Percentiles rank a stretch among this genome's conserved stretches.
These are phyloP conservation scores for Ceratocystis harringtonii DNA, from an alignment of 2,329 filamentous ascomycete genomes.

Conservation along the genomic window DNA sequence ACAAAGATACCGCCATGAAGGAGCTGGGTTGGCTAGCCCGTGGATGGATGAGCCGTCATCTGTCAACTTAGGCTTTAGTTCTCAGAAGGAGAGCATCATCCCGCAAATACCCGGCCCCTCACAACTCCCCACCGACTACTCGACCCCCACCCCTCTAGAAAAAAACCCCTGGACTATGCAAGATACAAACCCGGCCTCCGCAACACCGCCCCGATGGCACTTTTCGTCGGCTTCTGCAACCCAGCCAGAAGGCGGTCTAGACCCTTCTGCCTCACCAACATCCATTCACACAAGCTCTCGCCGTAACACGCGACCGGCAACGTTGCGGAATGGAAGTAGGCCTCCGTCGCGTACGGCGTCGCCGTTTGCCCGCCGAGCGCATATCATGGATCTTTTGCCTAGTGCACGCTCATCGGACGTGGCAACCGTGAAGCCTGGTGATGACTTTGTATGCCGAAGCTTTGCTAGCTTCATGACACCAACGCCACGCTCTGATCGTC, in stretches of 20 bases:
- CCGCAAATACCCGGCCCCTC: conserved; percentile 14
- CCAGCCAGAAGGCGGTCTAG: neutral
- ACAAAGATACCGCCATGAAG: neutral
- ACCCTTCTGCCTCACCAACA: conserved; percentile 1
- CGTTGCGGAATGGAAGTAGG: neutral
- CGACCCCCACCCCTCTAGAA: conserved; percentile 9
- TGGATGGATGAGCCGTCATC: conserved; percentile 17
- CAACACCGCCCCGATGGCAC: conserved; percentile 2
- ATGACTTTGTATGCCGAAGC: conserved; percentile 16
- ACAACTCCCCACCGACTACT: conserved; percentile 12
- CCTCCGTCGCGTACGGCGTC: neutral
- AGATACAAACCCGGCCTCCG: neutral
- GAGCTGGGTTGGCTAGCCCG: conserved; percentile 6
- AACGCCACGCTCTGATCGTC: neutral
- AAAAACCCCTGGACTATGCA: conserved; percentile 15
- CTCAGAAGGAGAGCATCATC: conserved; percentile 5
- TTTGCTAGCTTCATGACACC: conserved; percentile 16
- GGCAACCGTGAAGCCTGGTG: neutral
- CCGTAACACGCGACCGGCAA: neutral
- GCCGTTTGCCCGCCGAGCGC: neutral
- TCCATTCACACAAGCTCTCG: neutral
- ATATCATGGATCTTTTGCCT: conserved; percentile 15
- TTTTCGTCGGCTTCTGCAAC: neutral
- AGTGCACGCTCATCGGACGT: conserved; percentile 7
- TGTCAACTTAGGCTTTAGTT: conserved; percentile 11